phyloP scores from a whole-genome alignment of 805 yeast species.

The Yamadazyma endophytica region DNA sequence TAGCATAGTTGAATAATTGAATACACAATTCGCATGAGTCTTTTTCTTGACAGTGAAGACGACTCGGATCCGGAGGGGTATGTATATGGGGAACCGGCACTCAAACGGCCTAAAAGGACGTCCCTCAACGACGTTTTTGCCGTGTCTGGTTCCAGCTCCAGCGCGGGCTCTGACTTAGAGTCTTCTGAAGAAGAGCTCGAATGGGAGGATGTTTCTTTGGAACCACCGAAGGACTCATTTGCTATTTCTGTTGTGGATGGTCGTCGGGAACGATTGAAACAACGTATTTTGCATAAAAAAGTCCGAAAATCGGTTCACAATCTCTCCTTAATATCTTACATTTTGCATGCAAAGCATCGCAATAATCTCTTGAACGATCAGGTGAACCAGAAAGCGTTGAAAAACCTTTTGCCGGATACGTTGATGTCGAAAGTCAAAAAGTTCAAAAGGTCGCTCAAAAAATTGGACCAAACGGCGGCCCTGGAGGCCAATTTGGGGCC shows the following conservation, averaged over 20 bases:
- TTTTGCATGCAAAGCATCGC: slow-evolving; percentile 16
- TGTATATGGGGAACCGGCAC: background rate
- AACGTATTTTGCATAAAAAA: background rate
- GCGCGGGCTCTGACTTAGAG: background rate
- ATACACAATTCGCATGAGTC: no score
- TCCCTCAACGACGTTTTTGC: background rate
- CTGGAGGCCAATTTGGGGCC: no score
- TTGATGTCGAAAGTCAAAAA: slow-evolving; percentile 14
- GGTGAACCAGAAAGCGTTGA: slow-evolving; percentile 17
- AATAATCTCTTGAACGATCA: slow-evolving; percentile 17
- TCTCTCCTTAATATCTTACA: slow-evolving; percentile 21
- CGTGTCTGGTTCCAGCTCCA: background rate
- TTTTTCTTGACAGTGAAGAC: no score
- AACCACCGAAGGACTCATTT: no score
- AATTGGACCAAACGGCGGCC: no score
- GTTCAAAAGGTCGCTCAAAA: slow-evolving; percentile 9
- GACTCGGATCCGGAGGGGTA: no score
- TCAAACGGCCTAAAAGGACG: background rate
- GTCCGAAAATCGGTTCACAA: slow-evolving; percentile 11
- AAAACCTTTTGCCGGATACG: slow-evolving; percentile 21
- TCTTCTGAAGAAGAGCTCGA: slow-evolving; percentile 1
- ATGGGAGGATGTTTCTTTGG: slow-evolving; percentile 6
- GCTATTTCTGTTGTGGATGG: slow-evolving; percentile 1
- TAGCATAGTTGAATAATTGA: no score
- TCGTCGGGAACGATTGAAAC: background rate